These are phyloP conservation scores for Neopestalotiopsis clavispora DNA, from an alignment of 2,329 filamentous ascomycete species.

Conservation along the genomic window DNA sequence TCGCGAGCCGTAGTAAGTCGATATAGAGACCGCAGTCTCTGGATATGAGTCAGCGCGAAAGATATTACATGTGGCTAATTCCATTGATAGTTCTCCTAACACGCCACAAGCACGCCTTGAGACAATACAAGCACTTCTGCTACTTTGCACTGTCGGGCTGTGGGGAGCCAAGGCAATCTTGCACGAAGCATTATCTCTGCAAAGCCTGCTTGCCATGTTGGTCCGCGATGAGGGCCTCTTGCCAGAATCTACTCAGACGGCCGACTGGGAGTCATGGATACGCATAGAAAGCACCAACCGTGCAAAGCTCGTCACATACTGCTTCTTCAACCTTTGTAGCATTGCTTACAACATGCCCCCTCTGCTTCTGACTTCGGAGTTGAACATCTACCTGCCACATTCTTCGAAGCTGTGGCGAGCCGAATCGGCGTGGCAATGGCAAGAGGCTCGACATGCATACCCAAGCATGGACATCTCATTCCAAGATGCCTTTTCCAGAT, in stretches of 20 bases:
- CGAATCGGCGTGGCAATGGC: slow-evolving; percentile 64
- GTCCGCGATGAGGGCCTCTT: slow-evolving; percentile 63
- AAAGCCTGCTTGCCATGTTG: slow-evolving; percentile 61
- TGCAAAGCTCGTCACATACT: slow-evolving; percentile 65
- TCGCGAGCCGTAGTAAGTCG: slow-evolving; percentile 61
- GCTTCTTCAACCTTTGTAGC: slow-evolving; percentile 67
- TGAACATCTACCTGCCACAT: slow-evolving; percentile 60
- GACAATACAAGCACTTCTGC: slow-evolving; percentile 67
- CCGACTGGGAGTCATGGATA: slow-evolving; percentile 66
- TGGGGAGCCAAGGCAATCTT: slow-evolving; percentile 67
- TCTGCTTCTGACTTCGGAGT: slow-evolving; percentile 60
- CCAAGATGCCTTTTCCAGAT: slow-evolving; percentile 60
- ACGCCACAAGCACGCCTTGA: slow-evolving; percentile 65
- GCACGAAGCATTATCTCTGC: slow-evolving; percentile 63
- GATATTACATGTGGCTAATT: slow-evolving; percentile 15
- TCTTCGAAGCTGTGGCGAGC: slow-evolving; percentile 62
- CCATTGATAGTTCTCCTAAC: slow-evolving; percentile 55
- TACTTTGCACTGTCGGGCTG: slow-evolving; percentile 64
- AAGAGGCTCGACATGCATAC: slow-evolving; percentile 58
- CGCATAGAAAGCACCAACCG: slow-evolving; percentile 60
- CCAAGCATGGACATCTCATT: slow-evolving; percentile 57
- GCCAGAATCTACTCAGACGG: slow-evolving; percentile 51
- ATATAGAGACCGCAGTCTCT: not conserved
- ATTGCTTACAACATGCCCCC: slow-evolving; percentile 66
- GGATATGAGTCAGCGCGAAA: no score